Base-by-base conservation (phyloP, 139 green algal species). In the Haematococcus sp. region DNA sequence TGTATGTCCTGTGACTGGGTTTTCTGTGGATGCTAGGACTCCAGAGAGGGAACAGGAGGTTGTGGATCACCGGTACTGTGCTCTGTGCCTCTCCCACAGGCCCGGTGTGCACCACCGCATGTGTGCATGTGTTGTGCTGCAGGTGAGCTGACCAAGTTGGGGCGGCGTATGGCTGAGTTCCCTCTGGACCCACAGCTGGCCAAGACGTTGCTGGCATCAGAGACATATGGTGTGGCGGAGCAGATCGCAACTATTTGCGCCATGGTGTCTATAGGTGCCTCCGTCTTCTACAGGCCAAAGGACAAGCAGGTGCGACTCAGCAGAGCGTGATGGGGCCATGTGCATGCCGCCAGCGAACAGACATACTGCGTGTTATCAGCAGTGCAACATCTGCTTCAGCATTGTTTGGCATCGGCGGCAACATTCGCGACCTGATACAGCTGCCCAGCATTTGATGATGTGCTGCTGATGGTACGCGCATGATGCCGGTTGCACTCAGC, bases 261-360 rank as follows among this genome's bases (percentile, higher is more conserved):
- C 27, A 99, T 99, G 95, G 86, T 99, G 28, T 94, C 86, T 5
- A 80, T 97, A 0, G 94, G 95, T 59, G 87, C 83, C 30, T 80
- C 92, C 25, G 80, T 99, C 31, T 99, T 99, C 82, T 99, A 99
- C 85, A 78, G 91, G 2, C 95, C 95, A 5, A 98, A 99, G 84
- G 95, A 98, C 87, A 97, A 98, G 78, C 66, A 80, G 66, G 70
- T 75, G 55, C 4, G 55, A 73, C 78, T 13, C 11, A 30, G n/a
- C n/a, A n/a, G n/a, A n/a, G n/a, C n/a, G n/a, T n/a, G n/a, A n/a
- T n/a, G n/a, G n/a, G n/a, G n/a, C n/a, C n/a, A n/a, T n/a, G n/a
- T n/a, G n/a, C n/a, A n/a, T n/a, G n/a, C n/a, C n/a, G n/a, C n/a
- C n/a, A n/a, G n/a, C n/a, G n/a, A n/a, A n/a, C n/a, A n/a, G n/a